Conservation (phyloP, 768 basidiomycete genomes). For the Termitomyces sp. region DNA sequence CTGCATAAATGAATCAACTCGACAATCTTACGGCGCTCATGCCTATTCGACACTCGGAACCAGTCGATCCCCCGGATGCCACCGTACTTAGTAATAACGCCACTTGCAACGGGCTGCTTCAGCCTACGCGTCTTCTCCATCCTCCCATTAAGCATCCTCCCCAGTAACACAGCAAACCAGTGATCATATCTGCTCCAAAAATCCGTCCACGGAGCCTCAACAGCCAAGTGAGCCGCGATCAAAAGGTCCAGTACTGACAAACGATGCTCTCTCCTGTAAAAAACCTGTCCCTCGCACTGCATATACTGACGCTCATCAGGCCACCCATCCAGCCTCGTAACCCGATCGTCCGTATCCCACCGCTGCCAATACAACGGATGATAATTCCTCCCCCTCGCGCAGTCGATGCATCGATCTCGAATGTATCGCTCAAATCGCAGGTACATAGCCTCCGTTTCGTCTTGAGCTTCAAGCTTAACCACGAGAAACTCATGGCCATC, state of each 20-base stretch:
- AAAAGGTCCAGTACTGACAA: not conserved
- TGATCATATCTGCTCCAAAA: not conserved
- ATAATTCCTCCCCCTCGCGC: not conserved
- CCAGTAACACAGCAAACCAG: conserved; percentile 8
- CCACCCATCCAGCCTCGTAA: conserved; percentile 2
- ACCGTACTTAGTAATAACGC: not conserved
- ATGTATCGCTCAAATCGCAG: not conserved
- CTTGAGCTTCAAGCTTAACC: not conserved
- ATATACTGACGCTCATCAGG: not conserved
- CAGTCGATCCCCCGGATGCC: not conserved
- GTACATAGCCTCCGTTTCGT: not conserved
- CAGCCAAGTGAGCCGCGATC: not conserved
- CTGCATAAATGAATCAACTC: conserved; percentile 5
- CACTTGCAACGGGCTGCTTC: not conserved
- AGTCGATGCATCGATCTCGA: not conserved
- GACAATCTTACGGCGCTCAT: conserved; percentile 3
- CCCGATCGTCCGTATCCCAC: not conserved
- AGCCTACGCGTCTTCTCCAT: not conserved
- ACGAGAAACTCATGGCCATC: conserved; percentile 1
- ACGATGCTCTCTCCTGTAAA: not conserved
- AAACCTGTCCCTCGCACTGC: not conserved
- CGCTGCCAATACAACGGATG: not conserved
- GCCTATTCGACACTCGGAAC: not conserved
- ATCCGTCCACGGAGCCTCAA: conserved; percentile 5
- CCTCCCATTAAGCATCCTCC: not conserved